phyloP scores from a whole-genome alignment of 2,329 filamentous ascomycete species.

The Ophiostoma sp. region DNA sequence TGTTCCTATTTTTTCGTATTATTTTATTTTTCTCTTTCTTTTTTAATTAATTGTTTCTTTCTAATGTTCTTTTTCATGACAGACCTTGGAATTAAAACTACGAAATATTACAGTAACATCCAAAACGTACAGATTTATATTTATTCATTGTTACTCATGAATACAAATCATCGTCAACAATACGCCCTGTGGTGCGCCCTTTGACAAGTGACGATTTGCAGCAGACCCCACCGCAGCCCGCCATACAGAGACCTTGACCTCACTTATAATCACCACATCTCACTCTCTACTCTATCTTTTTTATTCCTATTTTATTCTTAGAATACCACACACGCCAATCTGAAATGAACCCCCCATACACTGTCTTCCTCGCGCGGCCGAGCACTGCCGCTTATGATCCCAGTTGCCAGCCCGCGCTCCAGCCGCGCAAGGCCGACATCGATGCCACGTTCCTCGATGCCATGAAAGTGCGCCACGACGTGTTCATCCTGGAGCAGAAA shows the following conservation, averaged over 20 bases:
- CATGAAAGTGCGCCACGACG: slow-evolving; percentile 56
- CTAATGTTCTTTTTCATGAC: too few relatives aligned
- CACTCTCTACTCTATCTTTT: not conserved
- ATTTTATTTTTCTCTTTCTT: too few relatives aligned
- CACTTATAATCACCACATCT: not conserved
- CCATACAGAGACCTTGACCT: not conserved
- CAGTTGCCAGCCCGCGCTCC: slow-evolving; percentile 32
- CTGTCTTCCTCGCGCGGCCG: slow-evolving; percentile 18
- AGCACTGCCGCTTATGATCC: slow-evolving; percentile 36
- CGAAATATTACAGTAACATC: too few relatives aligned
- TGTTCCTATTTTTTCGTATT: too few relatives aligned
- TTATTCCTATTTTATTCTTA: not conserved
- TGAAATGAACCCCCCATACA: slow-evolving; percentile 10
- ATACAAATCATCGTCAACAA: too few relatives aligned
- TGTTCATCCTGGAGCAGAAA: slow-evolving; percentile 57
- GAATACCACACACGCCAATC: not conserved
- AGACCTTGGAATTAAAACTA: too few relatives aligned
- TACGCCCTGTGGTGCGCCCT: not conserved
- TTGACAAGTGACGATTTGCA: slow-evolving; percentile 6
- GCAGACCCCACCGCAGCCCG: not conserved
- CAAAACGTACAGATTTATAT: too few relatives aligned
- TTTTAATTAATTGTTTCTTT: too few relatives aligned
- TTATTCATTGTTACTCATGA: too few relatives aligned
- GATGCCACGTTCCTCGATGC: slow-evolving; percentile 57
- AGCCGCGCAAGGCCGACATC: slow-evolving; percentile 42